These are phyloP conservation scores for Pinus tabuliformis DNA, from an alignment of 75 land plant species.

Conservation along the genomic window DNA sequence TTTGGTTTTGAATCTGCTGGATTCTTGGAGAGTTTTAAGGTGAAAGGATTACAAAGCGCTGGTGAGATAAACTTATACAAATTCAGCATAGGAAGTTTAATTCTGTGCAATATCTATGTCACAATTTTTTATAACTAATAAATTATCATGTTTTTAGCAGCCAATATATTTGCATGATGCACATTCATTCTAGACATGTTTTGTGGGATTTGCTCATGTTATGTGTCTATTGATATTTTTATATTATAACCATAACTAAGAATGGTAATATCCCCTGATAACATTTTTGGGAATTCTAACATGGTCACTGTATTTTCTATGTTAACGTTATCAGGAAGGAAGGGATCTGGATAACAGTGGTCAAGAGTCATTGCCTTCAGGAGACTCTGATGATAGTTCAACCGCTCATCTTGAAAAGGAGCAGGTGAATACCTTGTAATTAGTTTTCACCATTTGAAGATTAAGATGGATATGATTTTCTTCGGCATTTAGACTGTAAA, in stretches of 20 bases:
- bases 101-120: not conserved
- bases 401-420: not conserved
- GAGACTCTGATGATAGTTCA: not conserved
- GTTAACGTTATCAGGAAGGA: slow-evolving; percentile 1
- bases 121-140: not conserved
- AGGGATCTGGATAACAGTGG: not conserved
- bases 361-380: slow-evolving; percentile 5
- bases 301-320: not conserved
- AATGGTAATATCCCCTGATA: not conserved
- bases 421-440: slow-evolving; percentile 4
- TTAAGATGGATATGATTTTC: not conserved
- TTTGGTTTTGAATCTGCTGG: too few relatives aligned
- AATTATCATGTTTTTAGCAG: not conserved
- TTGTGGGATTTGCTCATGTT: not conserved
- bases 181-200: not conserved
- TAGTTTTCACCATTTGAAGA: not conserved
- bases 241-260: not conserved
- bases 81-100: not conserved
- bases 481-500: not conserved
- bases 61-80: not conserved
- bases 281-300: slow-evolving; percentile 3
- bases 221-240: not conserved
- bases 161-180: not conserved
- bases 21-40: not conserved
- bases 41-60: too few relatives aligned